phyloP scores from a whole-genome alignment of 1,284 basidiomycete genomes.

The Papiliotrema laurentii region DNA sequence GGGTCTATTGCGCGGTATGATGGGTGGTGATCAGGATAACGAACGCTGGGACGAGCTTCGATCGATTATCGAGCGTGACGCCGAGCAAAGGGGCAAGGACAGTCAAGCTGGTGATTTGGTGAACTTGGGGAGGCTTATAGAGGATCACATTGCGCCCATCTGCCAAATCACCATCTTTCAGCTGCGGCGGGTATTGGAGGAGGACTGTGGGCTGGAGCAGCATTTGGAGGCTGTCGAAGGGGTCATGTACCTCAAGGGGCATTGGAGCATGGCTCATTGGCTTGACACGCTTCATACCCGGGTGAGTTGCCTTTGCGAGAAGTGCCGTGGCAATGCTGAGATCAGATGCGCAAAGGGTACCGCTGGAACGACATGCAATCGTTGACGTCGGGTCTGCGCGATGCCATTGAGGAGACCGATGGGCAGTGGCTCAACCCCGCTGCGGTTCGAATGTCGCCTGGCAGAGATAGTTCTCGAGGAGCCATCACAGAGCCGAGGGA shows the following conservation, averaged over 20 bases:
- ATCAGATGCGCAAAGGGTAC: constrained; percentile 66
- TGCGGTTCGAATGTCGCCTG: constrained; percentile 60
- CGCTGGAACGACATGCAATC: constrained; percentile 79
- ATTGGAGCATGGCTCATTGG: constrained; percentile 62
- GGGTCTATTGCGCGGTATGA: constrained; percentile 60
- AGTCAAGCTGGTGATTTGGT: background rate
- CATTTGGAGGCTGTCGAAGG: constrained; percentile 71
- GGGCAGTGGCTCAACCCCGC: constrained; percentile 63
- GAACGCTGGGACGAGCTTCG: constrained; percentile 2
- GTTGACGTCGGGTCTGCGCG: constrained; percentile 69
- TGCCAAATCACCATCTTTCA: constrained; percentile 57
- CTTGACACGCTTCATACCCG: constrained; percentile 65
- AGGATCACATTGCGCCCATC: constrained; percentile 59
- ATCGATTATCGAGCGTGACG: too few species aligned
- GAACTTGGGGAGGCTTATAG: constrained; percentile 45
- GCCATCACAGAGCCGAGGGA: background rate
- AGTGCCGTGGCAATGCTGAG: background rate
- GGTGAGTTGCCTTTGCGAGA: constrained; percentile 48
- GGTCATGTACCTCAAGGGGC: constrained; percentile 68
- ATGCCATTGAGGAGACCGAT: constrained; percentile 56
- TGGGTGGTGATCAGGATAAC: constrained; percentile 10
- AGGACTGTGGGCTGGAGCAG: constrained; percentile 64
- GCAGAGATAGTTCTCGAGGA: constrained; percentile 50
- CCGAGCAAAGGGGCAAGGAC: background rate
- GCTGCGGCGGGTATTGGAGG: constrained; percentile 59